phyloP scores from a whole-genome alignment of 1,284 basidiomycete genomes.

The Cryptococcus hybrid region DNA sequence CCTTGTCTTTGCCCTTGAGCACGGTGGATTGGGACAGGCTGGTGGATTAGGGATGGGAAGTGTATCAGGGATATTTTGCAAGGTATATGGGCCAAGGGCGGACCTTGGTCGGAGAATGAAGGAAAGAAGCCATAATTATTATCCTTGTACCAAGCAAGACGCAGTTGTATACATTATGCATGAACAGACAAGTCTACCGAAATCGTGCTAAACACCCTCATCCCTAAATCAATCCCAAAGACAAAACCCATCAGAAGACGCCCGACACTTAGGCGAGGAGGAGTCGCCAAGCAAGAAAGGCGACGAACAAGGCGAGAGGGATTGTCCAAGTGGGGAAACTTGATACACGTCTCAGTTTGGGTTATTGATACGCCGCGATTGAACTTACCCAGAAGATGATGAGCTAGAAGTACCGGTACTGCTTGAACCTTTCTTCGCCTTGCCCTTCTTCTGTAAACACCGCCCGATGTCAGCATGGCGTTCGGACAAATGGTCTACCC shows the following conservation, averaged over 20 bases:
- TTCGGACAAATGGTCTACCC: not conserved
- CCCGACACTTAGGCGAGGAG: constrained; percentile 35
- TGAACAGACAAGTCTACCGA: no score
- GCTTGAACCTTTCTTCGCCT: constrained; percentile 22
- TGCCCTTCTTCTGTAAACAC: constrained; percentile 10
- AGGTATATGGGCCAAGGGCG: constrained; percentile 28
- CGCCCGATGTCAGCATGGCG: not conserved
- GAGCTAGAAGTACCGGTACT: constrained; percentile 8
- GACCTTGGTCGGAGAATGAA: constrained; percentile 24
- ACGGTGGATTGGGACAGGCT: constrained; percentile 29
- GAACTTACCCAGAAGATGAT: not conserved
- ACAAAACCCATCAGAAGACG: no score
- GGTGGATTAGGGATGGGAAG: constrained; percentile 23
- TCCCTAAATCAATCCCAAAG: no score
- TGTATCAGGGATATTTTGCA: constrained; percentile 22
- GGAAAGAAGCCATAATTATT: not conserved
- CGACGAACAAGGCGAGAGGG: constrained; percentile 39
- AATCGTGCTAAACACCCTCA: no score
- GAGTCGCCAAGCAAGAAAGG: constrained; percentile 47
- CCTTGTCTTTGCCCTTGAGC: constrained; percentile 42
- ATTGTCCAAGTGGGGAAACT: constrained; percentile 38
- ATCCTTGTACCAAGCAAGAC: no score
- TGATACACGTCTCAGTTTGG: not conserved
- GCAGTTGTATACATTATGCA: no score
- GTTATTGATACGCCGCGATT: not conserved